Evolutionary conservation across 1,284 basidiomycete genomes (phyloP), one percentile per base, ranked within the genome.

Genomic region (Ceratobasidium sp.): DNA sequence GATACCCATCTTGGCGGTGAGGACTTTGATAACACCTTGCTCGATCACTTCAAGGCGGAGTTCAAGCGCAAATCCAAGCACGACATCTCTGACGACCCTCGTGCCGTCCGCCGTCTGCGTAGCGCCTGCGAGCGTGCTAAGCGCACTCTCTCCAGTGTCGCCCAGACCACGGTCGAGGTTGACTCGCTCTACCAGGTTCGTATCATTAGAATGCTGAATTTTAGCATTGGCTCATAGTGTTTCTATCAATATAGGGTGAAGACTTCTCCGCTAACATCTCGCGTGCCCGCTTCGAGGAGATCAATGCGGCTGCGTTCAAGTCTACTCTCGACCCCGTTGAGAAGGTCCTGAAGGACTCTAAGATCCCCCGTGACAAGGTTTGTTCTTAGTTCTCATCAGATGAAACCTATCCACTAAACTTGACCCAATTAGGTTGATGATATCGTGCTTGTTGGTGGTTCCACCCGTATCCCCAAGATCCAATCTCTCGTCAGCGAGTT

Each of bases 251-350:
- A 64, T 52, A 70, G 90, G 91, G 92, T 75, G 91, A 93, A 81
- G 96, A 98, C 86, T 98, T 98, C 88, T 95, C 93, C 62, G 91
- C 96, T 79, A 95, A 91, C 84, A 96, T 98, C 84, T 96, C 95
- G 79, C 95, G 98, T 89, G 98, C 98, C 79, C 95, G 96, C 83
- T 99, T 99, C 86, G 98, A 99, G 86, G 97, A 99, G 87, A 97
- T 99, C 87, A 98, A 98, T 83, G 94, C 94, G 76, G 79, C 84
- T 64, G 85, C 92, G 81, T 99, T 99, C 91, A 96, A 96, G 85
- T 96, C 95, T 55, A 99, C 97, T 76, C 86, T 99, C 75, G 97
- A 98, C 77, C 98, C 98, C 73, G 98, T 99, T 76, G 96, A 98
- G 85, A 98, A 98, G 86, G 97, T 99, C 74, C 88, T 99, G 82